Evolutionary conservation across 352 stramenopile genomes (phyloP), one percentile per base, ranked within the genome.

Genomic region (Globisporangium acanthophoron): DNA sequence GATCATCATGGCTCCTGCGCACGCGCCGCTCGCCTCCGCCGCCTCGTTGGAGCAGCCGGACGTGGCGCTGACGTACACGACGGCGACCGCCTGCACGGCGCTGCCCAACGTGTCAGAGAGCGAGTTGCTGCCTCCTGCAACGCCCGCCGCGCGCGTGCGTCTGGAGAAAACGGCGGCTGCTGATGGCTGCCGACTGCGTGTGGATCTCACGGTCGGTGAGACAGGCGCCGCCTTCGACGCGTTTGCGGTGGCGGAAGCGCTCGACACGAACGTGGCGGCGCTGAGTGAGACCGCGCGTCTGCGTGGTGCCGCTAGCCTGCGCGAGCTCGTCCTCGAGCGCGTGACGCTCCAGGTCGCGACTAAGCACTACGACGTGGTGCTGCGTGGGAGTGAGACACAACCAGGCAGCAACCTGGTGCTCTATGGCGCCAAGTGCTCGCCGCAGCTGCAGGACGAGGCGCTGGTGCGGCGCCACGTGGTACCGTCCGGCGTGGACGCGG

Each of bases 61-160:
- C 43, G 61, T 62, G 43, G 59, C 61, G 46, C 60, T 74, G 21
- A 66, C 64, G 53, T 74, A 69, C 50, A 46, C 59, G 52, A 69
- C 64, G 15, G 12, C 56, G 29, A 57, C 61, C 24, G 9, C 53
- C 11, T 74, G 67, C 33, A 40, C 35, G 37, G 63, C 47, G 40
- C 58, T 43, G 37, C 52, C 12, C n/a, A 58, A 6, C 50, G 56
- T 20, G 29, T 52, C 66, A 0, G 47, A 35, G 21, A 39, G 47
- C n/a, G 52, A 69, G 0, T 21, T 71, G 24, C 46, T 57, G 62
- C 33, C 46, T 43, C 11, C 59, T 43, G 20, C 58, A 31, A 13
- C 51, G n/a, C 47, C 27, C 31, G 29, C 12, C 29, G 9, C 29
- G 29, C 29, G 31, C 31, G 48, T 66, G 18, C 61, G 37, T 31